Conservation (phyloP, 2,329 filamentous ascomycete genomes). For the Alternaria dauci region DNA sequence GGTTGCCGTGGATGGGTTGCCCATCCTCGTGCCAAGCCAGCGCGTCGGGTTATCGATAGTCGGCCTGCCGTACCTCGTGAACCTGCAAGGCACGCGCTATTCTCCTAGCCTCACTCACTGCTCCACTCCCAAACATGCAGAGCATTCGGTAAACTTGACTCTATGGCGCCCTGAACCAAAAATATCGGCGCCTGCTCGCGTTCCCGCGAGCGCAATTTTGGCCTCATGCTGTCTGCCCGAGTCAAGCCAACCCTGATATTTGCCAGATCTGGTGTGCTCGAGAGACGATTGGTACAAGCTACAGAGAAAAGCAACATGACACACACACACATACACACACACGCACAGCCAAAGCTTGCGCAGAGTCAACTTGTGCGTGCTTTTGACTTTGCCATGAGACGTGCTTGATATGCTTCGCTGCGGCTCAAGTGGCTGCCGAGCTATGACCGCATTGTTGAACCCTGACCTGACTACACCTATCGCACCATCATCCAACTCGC, state of each 20-base stretch:
- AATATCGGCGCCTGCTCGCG: neutral
- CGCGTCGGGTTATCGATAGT: conserved; percentile 29
- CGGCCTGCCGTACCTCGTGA: conserved; percentile 13
- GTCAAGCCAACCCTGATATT: neutral
- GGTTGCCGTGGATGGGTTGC: conserved; percentile 2
- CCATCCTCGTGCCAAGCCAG: conserved; percentile 18
- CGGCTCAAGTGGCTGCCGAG: conserved; percentile 18
- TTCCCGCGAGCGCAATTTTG: neutral
- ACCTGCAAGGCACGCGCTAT: conserved; percentile 15
- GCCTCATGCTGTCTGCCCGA: neutral
- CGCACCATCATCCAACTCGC: conserved; percentile 13
- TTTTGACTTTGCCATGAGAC: neutral
- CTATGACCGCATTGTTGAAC: conserved; percentile 30
- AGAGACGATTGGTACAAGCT: neutral
- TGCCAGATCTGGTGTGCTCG: neutral
- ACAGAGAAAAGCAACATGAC: neutral
- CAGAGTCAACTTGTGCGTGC: neutral
- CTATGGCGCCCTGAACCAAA: neutral
- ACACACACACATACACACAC: no score
- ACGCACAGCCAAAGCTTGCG: neutral
- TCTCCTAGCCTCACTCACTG: conserved; percentile 1
- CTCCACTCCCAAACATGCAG: conserved; percentile 3
- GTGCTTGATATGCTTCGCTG: neutral
- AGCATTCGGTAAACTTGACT: neutral
- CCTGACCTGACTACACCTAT: conserved; percentile 15